Percentiles rank a stretch among this genome's conserved stretches.
These are phyloP conservation scores for Eucalyptus sideroxylon DNA, from an alignment of 345 rosid species.

Conservation along the genomic window DNA sequence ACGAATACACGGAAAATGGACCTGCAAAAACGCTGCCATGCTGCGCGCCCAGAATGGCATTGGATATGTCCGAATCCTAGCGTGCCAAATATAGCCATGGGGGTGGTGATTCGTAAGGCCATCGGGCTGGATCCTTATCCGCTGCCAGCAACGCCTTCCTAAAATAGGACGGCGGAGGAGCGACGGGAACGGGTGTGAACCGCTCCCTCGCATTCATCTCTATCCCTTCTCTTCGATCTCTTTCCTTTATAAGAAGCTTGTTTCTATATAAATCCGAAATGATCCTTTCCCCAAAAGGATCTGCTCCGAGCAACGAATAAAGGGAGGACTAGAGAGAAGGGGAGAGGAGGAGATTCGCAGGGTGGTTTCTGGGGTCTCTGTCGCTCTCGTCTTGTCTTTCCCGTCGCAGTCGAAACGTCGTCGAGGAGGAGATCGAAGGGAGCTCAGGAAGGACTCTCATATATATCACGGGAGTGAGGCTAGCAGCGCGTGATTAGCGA, in stretches of 20 bases:
- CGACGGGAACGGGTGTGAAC: background rate
- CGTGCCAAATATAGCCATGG: background rate
- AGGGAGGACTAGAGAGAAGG: background rate
- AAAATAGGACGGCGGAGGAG: background rate
- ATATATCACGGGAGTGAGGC: background rate
- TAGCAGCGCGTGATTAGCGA: background rate
- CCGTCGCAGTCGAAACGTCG: no score
- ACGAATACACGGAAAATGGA: no score
- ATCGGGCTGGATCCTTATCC: background rate
- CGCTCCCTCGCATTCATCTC: background rate
- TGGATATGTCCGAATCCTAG: background rate
- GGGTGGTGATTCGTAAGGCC: background rate
- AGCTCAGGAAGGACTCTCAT: no score
- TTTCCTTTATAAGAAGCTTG: background rate
- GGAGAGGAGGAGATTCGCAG: background rate
- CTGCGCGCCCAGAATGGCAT: background rate
- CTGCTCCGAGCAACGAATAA: background rate
- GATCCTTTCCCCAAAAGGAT: background rate
- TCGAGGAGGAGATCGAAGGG: no score
- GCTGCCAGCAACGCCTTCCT: background rate
- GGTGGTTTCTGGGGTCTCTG: background rate
- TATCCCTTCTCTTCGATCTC: background rate
- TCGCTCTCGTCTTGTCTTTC: background rate
- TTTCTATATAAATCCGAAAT: background rate
- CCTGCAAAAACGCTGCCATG: no score